Base-by-base conservation (phyloP, 805 yeast genomes). In the Saturnispora besseyi region DNA sequence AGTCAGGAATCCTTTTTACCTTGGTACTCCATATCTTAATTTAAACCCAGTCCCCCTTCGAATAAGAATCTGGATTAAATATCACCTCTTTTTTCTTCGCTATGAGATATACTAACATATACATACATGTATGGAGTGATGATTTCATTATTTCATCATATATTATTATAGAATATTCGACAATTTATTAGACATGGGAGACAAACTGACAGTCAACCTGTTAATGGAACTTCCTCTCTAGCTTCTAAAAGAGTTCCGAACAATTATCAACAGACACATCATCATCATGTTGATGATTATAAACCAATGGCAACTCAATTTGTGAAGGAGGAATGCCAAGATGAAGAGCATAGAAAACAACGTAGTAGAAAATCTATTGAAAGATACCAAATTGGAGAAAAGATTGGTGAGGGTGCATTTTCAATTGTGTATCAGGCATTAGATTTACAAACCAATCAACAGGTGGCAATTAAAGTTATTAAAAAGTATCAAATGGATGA, bases 401-500 rank as follows among this genome's bases (percentile, higher is more conserved):
- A 73, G 45, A 64, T 78, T 53, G 84, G 84, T 13, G 83, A 78
- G 59, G 84, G 84, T 15, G 84, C 84, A 0, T 78, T 78, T 53
- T 76, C 81, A 0, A 65, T 71, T 10, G 84, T 78, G 22, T 75
- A 76, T 59, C 72, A 71, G 44, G 82, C 80, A 4, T 53, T 58
- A 31, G 71, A 77, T 57, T 44, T 62, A 5, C 54, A 57, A 2
- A 62, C 75, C 0, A 67, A 66, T 7, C 64, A 70, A 45, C 51
- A 53, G 5, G 82, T 78, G 43, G 83, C 83, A 12, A 68, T 78
- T 51, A 78, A 78, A 59, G 71, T 78, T 41, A 83, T 89, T 53
- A 76, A 84, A 53, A 87, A 87, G 64, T 75, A 76, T 53, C 82
- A 81, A 56, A 71, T 86, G 70, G 83, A 83, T 59, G 65, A 68